Conservation (phyloP, 176 grass and related monocot genomes). For the Carex kokanica region DNA sequence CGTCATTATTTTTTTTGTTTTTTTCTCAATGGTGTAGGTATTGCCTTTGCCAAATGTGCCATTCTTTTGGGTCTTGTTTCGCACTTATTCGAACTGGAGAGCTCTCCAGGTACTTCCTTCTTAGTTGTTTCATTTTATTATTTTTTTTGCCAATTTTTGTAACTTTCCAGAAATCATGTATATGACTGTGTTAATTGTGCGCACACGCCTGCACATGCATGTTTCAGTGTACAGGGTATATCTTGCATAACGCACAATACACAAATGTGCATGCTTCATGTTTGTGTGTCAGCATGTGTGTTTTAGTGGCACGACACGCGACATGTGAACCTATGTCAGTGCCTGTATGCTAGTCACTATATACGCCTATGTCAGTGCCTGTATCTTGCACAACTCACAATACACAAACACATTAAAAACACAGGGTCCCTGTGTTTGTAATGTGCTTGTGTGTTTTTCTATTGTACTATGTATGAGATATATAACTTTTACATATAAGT, state of each 20-base stretch:
- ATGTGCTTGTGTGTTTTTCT: neutral
- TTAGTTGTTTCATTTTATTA: neutral
- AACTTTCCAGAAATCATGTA: neutral
- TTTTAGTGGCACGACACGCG: neutral
- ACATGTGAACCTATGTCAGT: neutral
- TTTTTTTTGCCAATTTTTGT: neutral
- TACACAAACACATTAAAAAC: neutral
- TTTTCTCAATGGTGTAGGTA: constrained; percentile 47
- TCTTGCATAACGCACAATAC: too few species aligned
- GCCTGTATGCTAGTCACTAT: neutral
- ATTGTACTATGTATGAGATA: neutral
- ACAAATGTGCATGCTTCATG: neutral
- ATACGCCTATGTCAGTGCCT: neutral
- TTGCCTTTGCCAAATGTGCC: constrained; percentile 92
- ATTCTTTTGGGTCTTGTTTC: constrained; percentile 90
- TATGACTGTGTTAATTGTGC: neutral
- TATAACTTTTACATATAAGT: neutral
- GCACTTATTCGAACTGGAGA: constrained; percentile 93
- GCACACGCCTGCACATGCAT: neutral
- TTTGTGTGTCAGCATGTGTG: neutral
- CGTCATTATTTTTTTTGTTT: constrained; percentile 15
- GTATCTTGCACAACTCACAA: neutral
- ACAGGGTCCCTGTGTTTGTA: neutral
- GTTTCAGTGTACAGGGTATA: neutral
- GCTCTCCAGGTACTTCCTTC: constrained; percentile 73